Evolutionary conservation across 192 early-diverging fungal genomes (phyloP), one percentile per base, ranked within the genome.

Genomic region (Backusella morwellensis): DNA sequence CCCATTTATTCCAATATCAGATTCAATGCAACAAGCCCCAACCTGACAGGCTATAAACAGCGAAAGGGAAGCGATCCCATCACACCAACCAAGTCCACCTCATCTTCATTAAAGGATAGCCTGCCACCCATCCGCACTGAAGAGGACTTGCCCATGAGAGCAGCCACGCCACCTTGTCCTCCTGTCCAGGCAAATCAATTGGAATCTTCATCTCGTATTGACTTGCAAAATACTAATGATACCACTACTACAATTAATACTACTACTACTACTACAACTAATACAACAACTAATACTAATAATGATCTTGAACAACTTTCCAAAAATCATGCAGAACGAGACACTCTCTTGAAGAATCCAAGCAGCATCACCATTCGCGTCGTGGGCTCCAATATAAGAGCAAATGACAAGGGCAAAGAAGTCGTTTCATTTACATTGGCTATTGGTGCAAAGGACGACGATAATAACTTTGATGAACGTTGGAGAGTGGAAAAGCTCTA

Each of bases 401-500:
- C 89, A 6, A 94, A 94, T 81, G 92, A 95, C 63, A 93, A 91
- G 50, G 93, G 92, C 36, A 92, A 92, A 56, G 94, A 95, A 70
- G 86, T 93, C 19, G 52, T 92, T 8, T 86, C 83, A 0, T 93
- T 93, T 75, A 76, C 80, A 19, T 81, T 95, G 26, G 80, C 83
- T 0, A 78, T 93, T 26, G 81, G 85, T 5, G 71, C 73, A 7
- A 42, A 76, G 26, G 36, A 11, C 17, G 23, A 17, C 0, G 29
- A 35, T 4, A 35, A 72, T 9, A 82, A 82, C 14, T 86, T 84
- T 47, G 85, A 87, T 36, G 88, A 89, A 52, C 77, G 94, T 66
- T 97, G 96, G 95, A 91, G 89, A 9, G 87, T 96, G 66, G 94
- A 96, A 77, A 98, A 98, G 80, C 84, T 90, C 36, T 97, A 96